Evolutionary conservation across 306 rosid species (phyloP), one percentile per base, ranked within the genome.

Genomic region (Malus fusca): DNA sequence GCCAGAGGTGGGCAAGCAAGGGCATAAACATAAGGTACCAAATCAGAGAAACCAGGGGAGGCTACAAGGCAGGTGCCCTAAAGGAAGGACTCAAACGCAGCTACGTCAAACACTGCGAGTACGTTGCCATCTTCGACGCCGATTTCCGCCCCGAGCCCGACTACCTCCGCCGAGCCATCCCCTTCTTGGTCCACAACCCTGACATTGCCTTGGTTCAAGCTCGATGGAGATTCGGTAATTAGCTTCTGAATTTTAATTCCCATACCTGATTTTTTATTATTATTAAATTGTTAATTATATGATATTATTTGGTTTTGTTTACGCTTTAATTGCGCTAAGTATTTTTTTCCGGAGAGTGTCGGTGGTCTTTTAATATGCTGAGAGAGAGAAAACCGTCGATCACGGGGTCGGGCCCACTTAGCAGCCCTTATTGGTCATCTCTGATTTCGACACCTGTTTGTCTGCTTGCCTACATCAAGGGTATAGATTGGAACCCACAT

Each of bases 151-250:
- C 99, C 1, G 98, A 92, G 23, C 99, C 97, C 0, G 99, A 92
- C 69, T 96, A 82, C 79, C 93, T 96, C 43, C 72, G 88, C 40
- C 90, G 99, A 28, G 87, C 98, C 72, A 92, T 96, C 79, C 99
- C 99, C 5, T 96, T 92, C 89, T 67, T 96, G 79, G 90, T 79
- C 42, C 85, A 89, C 25, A 96, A 96, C 71, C 90, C 98, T 3
- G 89, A 92, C 10, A 73, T 96, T 73, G 99, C 99, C 33, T 73
- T 96, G 71, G 94, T 92, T 84, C 99, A 96, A 86, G 98, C 90
- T 72, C 99, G 99, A 25, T 96, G 99, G 99, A 87, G 94, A 92
- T 96, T 96, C 63, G 99, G 99, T 96, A 90, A 77, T 73, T 40
- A 11, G 21, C 19, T 48, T 48, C 55, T 48, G 55, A 4, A 17